A percentile compares a stretch with the other conserved stretches of the same genome.
Evolutionary conservation across 2,329 filamentous ascomycete species (phyloP).

Genomic region (Clarireedia homoeocarpa): DNA sequence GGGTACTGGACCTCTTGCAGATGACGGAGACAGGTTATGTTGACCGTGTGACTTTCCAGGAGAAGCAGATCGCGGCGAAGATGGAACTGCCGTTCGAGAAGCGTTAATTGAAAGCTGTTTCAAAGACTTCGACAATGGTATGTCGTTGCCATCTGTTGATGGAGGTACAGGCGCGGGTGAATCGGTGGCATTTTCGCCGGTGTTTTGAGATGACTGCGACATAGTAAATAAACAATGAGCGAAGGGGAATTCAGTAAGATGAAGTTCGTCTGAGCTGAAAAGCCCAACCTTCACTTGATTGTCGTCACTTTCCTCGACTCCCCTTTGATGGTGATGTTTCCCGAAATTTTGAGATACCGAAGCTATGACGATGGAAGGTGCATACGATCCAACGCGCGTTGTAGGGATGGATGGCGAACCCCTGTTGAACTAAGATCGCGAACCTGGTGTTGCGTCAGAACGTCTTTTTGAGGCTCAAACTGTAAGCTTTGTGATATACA

Average conservation of each 20-base stretch:
- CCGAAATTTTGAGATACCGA: not conserved
- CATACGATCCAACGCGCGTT: not conserved
- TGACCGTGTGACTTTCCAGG: constrained; percentile 8
- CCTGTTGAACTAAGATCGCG: not conserved
- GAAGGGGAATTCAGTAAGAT: not conserved
- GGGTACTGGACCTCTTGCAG: constrained; percentile 19
- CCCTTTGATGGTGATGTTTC: not conserved
- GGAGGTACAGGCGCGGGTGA: constrained; percentile 9
- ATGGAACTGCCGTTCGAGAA: constrained; percentile 14
- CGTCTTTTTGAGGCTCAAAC: not conserved
- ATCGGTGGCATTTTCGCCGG: constrained; percentile 11
- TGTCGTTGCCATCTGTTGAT: constrained; percentile 17
- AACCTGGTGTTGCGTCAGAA: not conserved
- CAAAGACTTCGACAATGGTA: constrained; percentile 30
- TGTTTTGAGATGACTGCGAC: constrained; percentile 8
- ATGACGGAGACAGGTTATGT: constrained; percentile 15
- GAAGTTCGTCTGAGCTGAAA: constrained; percentile 1
- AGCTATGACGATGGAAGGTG: constrained; percentile 7
- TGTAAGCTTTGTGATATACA: too few relatives aligned
- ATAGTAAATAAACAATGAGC: constrained; percentile 5
- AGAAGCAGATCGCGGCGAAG: constrained; percentile 14
- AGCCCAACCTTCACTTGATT: constrained; percentile 5
- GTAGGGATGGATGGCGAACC: constrained; percentile 1
- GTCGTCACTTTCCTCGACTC: not conserved
- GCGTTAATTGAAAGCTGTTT: constrained; percentile 32